Evolutionary conservation across 805 yeast genomes (phyloP).

Genomic region (Myxozyma neglecta): DNA sequence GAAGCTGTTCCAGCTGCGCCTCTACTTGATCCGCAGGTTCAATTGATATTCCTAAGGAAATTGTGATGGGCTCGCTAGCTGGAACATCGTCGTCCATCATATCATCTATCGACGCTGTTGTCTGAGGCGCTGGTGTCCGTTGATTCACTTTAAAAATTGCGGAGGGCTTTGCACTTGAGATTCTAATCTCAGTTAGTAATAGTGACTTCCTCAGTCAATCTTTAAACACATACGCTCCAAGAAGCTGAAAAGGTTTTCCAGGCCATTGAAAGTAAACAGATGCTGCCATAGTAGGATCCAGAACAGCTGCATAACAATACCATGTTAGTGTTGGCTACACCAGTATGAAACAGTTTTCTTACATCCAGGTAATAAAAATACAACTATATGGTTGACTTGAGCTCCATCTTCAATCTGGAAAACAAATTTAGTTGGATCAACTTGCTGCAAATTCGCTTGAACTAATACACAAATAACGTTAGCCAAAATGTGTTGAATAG

Average conservation of each 20-base stretch:
- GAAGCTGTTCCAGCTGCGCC: conserved; percentile 51
- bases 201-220: conserved; percentile 45
- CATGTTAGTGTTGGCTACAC: not conserved
- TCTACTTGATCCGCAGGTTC: conserved; percentile 75
- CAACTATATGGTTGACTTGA: conserved; percentile 71
- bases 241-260: conserved; percentile 45
- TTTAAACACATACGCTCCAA: conserved; percentile 43
- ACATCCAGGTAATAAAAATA: conserved; percentile 82
- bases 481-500: not conserved
- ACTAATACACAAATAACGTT: conserved; percentile 27
- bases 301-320: conserved; percentile 29
- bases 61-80: conserved; percentile 42
- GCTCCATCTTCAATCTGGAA: conserved; percentile 63
- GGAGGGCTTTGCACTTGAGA: conserved; percentile 65
- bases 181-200: conserved; percentile 34
- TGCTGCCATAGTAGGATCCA: conserved; percentile 73
- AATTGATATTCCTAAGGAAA: conserved; percentile 81
- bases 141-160: conserved; percentile 83
- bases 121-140: conserved; percentile 26
- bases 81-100: conserved; percentile 52
- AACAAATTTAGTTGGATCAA: conserved; percentile 67
- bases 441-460: conserved; percentile 51
- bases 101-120: conserved; percentile 48
- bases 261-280: conserved; percentile 86
- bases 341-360: conserved; percentile 38